phyloP scores from a whole-genome alignment of 2,329 filamentous ascomycete genomes.

The Aspergillus caelatus region DNA sequence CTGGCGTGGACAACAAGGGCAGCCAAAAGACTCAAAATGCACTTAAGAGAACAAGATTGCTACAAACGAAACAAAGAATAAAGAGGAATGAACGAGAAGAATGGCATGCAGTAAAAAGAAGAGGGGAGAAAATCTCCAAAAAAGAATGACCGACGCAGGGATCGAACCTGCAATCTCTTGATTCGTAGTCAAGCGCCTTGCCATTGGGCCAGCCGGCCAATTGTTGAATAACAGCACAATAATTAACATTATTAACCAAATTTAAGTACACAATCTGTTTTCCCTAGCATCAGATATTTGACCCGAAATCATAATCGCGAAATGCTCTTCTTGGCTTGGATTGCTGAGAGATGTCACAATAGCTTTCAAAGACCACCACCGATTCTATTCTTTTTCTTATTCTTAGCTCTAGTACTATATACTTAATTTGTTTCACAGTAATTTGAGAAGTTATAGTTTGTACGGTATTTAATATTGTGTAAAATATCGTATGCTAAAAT shows the following conservation, averaged over 20 bases:
- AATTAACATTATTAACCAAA: rapidly evolving
- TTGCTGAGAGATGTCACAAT: not conserved
- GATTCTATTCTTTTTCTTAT: no score
- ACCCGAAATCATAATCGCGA: no score
- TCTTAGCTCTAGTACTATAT: no score
- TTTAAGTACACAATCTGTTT: no score
- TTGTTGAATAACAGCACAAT: rapidly evolving
- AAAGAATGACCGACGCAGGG: constrained; percentile 39
- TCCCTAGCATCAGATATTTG: no score
- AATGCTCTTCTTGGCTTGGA: no score
- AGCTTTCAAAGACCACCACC: not conserved
- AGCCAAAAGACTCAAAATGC: no score
- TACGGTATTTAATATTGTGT: no score
- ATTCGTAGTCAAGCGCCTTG: constrained; percentile 57
- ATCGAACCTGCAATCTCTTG: constrained; percentile 56
- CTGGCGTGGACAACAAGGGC: no score
- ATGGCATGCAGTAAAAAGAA: not conserved
- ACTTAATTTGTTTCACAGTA: rapidly evolving
- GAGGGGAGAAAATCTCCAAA: not conserved
- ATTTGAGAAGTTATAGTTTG: no score
- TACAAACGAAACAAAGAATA: no score
- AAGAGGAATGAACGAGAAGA: not conserved
- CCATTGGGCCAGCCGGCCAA: constrained; percentile 27
- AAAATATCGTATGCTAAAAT: rapidly evolving
- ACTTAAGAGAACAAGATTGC: no score